Conservation (phyloP, 2,329 filamentous ascomycete genomes). For the Gnomoniopsis sp. region DNA sequence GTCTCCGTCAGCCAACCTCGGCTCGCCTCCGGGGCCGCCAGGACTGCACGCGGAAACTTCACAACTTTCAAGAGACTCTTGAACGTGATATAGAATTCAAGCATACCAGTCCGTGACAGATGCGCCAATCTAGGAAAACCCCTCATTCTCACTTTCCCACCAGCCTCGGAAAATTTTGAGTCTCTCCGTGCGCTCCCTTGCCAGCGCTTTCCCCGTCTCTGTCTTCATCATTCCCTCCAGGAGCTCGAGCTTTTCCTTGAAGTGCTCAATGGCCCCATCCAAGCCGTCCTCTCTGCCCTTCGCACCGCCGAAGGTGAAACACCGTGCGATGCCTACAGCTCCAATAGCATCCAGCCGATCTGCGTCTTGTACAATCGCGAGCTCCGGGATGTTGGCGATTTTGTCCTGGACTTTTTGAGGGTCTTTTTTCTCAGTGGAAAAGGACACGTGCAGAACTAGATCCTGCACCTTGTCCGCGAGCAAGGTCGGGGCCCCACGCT, state of each 20-base stretch:
- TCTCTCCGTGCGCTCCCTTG: constrained; percentile 50
- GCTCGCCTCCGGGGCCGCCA: too few relatives aligned
- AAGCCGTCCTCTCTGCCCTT: constrained; percentile 48
- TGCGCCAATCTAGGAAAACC: background rate
- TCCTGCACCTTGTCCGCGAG: constrained; percentile 67
- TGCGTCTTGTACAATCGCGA: constrained; percentile 86
- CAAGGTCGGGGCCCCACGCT: constrained; percentile 51
- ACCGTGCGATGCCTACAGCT: constrained; percentile 76
- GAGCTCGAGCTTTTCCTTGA: constrained; percentile 69
- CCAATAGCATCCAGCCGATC: constrained; percentile 88
- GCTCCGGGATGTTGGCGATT: constrained; percentile 64
- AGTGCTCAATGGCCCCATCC: constrained; percentile 67
- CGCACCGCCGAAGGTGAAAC: constrained; percentile 73
- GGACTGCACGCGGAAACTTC: background rate
- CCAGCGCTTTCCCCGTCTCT: constrained; percentile 48
- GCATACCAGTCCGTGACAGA: background rate
- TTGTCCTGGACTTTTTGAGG: constrained; percentile 55
- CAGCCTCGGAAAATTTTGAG: constrained; percentile 52
- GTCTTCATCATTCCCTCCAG: constrained; percentile 66
- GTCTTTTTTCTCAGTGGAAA: constrained; percentile 68
- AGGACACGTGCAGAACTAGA: constrained; percentile 77
- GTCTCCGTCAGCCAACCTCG: too few relatives aligned
- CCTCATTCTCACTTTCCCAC: constrained; percentile 48
- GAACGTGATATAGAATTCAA: background rate
- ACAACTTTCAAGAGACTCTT: background rate